These are phyloP conservation scores for Przewalskia tangutica DNA, from an alignment of 257 asterid genomes.

Conservation along the genomic window DNA sequence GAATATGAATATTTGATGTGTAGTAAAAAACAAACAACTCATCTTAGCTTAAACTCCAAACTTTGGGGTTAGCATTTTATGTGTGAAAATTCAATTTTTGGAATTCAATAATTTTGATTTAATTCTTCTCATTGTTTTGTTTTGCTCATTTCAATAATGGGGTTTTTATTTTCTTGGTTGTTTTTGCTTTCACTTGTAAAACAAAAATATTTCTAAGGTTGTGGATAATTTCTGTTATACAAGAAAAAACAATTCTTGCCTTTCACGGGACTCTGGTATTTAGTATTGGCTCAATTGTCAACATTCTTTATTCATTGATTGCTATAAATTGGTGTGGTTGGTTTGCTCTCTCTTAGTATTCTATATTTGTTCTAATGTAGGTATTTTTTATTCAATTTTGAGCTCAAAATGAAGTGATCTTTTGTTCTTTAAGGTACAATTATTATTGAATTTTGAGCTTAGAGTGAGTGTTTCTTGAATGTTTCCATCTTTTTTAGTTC, in stretches of 20 bases:
- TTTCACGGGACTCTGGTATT: conserved; percentile 27
- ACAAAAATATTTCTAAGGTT: neutral
- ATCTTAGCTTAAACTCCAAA: neutral
- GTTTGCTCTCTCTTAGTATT: neutral
- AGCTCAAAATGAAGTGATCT: too few relatives aligned
- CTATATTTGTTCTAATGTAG: neutral
- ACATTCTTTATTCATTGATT: conserved; percentile 9
- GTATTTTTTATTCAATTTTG: neutral
- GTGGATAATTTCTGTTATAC: neutral
- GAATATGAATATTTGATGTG: neutral
- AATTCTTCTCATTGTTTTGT: neutral
- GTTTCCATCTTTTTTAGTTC: neutral
- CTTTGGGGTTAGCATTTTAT: neutral
- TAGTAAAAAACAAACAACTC: neutral
- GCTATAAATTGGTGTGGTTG: conserved; percentile 11
- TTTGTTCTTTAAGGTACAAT: neutral
- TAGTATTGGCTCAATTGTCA: neutral
- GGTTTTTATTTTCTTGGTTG: neutral
- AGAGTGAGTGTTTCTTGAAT: neutral
- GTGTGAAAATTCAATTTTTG: neutral
- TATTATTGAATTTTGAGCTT: neutral
- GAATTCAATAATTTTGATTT: neutral
- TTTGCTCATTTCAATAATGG: neutral
- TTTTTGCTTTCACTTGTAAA: neutral
- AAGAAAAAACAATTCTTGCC: conserved; percentile 27